Evolutionary conservation across 257 asterid species (phyloP), one percentile per base, ranked within the genome.

Genomic region (Primulina tabacum): DNA sequence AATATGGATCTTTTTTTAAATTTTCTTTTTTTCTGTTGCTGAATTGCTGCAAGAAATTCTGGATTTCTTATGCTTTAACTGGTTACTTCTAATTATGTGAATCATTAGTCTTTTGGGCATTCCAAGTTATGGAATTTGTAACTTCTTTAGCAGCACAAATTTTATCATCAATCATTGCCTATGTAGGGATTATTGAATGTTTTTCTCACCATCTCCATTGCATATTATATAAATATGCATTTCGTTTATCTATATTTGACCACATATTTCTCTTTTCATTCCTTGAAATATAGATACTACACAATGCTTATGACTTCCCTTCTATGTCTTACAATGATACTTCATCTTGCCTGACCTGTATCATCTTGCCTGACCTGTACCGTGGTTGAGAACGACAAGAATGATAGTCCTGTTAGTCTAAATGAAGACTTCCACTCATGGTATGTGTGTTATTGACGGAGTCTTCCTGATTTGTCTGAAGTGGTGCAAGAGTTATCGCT

Each of bases 21-120:
- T 30, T 47, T 57, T 75, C 29, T 64, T 50, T 32, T 30, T 35
- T 40, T 16, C 50, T 50, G 28, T 50, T 1, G 35, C 59, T 20
- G 32, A n/a, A 60, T 68, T 30, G 59, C 67, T 43, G 9, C 40
- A 8, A 28, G 43, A 53, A 16, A 4, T 72, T 18, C 29, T 0
- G 67, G 59, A 32, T 33, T 34, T 63, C 61, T 65, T 59, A 14
- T 64, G 70, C 66, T 78, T 62, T 32, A 26, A 53, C 40, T 62
- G 33, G 17, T 38, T 38, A 10, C 50, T 38, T 38, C 16, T 9
- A 38, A 9, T 8, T 38, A 38, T 38, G 40, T 28, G 8, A 32
- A 38, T 4, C 53, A 28, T 8, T 20, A 17, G 21, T 35, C 17
- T 7, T 8, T 52, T 30, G 37, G 18, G 16, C 33, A 64, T 38